phyloP scores from a whole-genome alignment of 148 eudicot genomes.

The Fagopyrum esculentum region DNA sequence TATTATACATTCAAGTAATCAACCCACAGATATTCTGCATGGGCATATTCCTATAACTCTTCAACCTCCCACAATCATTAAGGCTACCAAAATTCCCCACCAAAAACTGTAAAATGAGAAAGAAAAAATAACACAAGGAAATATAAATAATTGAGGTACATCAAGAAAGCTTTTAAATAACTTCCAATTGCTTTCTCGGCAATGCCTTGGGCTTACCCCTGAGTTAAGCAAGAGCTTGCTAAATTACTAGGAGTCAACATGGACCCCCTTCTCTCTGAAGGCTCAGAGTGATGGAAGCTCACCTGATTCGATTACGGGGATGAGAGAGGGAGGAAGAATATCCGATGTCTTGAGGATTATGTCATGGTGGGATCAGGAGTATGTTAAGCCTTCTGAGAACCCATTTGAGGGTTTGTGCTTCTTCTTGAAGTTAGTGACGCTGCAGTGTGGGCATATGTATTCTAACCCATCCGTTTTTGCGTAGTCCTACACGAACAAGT shows the following conservation, averaged over 20 bases:
- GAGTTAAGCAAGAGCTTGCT: background rate
- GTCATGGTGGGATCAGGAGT: constrained; percentile 23
- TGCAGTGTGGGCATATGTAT: constrained; percentile 97
- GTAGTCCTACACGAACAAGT: constrained; percentile 54
- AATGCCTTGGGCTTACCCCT: background rate
- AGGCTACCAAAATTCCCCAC: constrained; percentile 9
- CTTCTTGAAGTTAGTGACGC: constrained; percentile 77
- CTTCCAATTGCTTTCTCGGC: background rate
- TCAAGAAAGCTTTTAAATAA: background rate
- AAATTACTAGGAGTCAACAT: background rate
- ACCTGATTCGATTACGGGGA: background rate
- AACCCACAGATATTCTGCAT: background rate
- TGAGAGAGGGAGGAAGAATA: background rate
- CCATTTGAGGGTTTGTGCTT: constrained; percentile 75
- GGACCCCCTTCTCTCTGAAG: background rate
- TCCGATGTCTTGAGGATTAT: background rate
- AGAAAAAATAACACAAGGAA: background rate
- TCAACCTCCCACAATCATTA: background rate
- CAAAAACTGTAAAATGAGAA: background rate
- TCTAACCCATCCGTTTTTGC: constrained; percentile 98
- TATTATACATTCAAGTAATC: background rate
- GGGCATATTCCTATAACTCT: background rate
- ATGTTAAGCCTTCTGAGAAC: constrained; percentile 40
- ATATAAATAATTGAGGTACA: background rate
- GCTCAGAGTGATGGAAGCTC: constrained; percentile 3